phyloP scores from a whole-genome alignment of 129 eudicot species.

The Cynara cardunculus region DNA sequence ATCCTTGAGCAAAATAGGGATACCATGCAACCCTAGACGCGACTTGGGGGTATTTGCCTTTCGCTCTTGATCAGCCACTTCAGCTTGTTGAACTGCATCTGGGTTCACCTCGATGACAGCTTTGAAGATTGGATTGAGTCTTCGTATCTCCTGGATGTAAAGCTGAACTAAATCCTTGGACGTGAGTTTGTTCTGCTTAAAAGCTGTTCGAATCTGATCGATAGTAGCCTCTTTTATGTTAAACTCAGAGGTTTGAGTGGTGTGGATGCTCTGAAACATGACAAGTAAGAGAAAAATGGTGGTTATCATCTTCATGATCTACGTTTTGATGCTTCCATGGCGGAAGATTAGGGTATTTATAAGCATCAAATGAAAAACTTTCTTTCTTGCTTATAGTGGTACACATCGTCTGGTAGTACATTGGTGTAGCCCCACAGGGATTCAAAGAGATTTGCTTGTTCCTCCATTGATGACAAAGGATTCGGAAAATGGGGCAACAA shows the following conservation, averaged over 20 bases:
- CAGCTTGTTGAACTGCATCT: slow-evolving; percentile 46
- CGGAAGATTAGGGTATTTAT: background rate
- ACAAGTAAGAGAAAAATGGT: background rate
- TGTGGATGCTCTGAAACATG: background rate
- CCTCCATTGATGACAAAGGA: too few species aligned
- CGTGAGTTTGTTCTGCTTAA: slow-evolving; percentile 50
- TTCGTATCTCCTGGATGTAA: slow-evolving; percentile 41
- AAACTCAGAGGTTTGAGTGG: slow-evolving; percentile 9
- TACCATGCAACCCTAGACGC: slow-evolving; percentile 36
- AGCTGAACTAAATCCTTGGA: slow-evolving; percentile 45
- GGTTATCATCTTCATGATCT: background rate
- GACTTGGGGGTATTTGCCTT: slow-evolving; percentile 11
- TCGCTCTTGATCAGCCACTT: slow-evolving; percentile 46
- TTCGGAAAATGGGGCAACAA: too few species aligned
- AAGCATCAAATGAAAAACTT: background rate
- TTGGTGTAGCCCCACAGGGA: background rate
- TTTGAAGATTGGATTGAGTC: slow-evolving; percentile 42
- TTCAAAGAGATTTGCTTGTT: too few species aligned
- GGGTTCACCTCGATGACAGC: slow-evolving; percentile 69
- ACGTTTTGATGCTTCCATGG: background rate
- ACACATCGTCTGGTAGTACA: too few species aligned
- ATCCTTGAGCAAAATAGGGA: slow-evolving; percentile 61
- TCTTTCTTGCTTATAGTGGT: background rate
- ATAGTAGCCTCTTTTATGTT: slow-evolving; percentile 42
- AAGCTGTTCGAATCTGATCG: slow-evolving; percentile 41